Percentiles rank a stretch among this genome's conserved stretches.
Evolutionary conservation across 2,329 filamentous ascomycete genomes (phyloP).

Genomic region (Aspergillus oerlinghausenensis): DNA sequence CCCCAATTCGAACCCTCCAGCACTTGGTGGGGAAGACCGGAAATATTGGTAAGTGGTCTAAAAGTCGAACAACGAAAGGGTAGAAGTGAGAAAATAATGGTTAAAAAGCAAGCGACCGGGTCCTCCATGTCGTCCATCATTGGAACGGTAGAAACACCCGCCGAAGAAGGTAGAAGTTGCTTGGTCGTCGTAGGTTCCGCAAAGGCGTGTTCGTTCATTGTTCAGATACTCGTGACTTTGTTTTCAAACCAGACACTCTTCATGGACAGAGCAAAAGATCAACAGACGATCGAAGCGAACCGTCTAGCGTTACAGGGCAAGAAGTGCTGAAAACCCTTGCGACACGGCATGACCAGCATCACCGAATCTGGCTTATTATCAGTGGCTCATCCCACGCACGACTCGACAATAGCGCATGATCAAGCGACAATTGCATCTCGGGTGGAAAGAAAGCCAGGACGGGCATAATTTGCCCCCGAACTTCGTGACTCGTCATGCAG

Average conservation of each 20-base stretch:
- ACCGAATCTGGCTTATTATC: conserved; percentile 18
- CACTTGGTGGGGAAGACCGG: conserved; percentile 18
- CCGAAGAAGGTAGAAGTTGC: conserved; percentile 1
- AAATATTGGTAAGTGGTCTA: conserved; percentile 12
- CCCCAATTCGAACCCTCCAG: conserved; percentile 15
- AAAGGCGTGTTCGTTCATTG: conserved; percentile 26
- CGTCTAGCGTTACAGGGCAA: conserved; percentile 13
- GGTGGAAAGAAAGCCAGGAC: not conserved
- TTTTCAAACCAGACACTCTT: conserved; percentile 7
- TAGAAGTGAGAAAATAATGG: not conserved
- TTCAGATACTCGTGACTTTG: conserved; percentile 22
- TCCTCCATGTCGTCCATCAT: not conserved
- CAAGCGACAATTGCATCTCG: not conserved
- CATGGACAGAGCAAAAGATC: conserved; percentile 7
- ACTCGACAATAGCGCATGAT: conserved; percentile 12
- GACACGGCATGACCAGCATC: conserved; percentile 34
- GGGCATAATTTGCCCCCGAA: not conserved
- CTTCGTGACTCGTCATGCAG: conserved; percentile 6
- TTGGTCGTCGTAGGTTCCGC: conserved; percentile 13
- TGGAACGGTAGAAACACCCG: not conserved
- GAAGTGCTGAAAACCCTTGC: conserved; percentile 12
- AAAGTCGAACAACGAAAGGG: conserved; percentile 12
- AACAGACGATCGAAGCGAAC: conserved; percentile 6
- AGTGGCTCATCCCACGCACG: not conserved
- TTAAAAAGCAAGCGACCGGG: not conserved